Percentiles rank a stretch among this genome's conserved stretches.
These are phyloP conservation scores for Blastomyces parvus DNA, from an alignment of 2,329 filamentous ascomycete genomes.

Conservation along the genomic window DNA sequence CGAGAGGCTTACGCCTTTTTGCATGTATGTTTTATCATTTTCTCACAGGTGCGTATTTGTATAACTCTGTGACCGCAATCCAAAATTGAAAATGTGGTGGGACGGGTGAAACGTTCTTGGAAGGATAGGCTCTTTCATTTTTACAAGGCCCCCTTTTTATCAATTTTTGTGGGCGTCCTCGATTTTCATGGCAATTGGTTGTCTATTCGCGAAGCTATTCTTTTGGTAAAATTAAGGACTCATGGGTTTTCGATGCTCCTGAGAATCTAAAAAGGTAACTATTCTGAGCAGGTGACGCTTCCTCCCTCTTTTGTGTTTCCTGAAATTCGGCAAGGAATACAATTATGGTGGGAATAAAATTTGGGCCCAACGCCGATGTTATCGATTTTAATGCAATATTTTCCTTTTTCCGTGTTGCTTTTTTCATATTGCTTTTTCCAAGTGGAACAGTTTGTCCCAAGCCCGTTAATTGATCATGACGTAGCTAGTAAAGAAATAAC, in stretches of 20 bases:
- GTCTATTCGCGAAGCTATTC: not conserved
- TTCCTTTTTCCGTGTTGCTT: too few species aligned
- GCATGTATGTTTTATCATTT: too few species aligned
- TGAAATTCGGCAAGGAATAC: not conserved
- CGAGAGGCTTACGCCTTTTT: not conserved
- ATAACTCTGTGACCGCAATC: not conserved
- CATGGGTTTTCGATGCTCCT: not conserved
- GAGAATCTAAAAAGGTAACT: not conserved
- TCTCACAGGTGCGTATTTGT: not conserved
- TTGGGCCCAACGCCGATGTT: not conserved
- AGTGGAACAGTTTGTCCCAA: not conserved
- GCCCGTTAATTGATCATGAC: too few species aligned
- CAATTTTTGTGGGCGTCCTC: not conserved
- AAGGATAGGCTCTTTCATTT: not conserved
- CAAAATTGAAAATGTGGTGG: not conserved
- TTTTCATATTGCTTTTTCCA: too few species aligned
- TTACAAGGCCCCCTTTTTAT: not conserved
- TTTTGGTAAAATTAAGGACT: not conserved
- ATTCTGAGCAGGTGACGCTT: not conserved
- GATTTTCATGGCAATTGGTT: not conserved
- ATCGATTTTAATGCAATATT: not conserved
- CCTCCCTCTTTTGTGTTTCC: not conserved
- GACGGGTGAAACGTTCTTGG: not conserved
- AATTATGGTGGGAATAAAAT: not conserved
- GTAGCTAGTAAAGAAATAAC: too few species aligned